Base-by-base conservation (phyloP, 139 green algal genomes). In the Monoraphidium neglectum region DNA sequence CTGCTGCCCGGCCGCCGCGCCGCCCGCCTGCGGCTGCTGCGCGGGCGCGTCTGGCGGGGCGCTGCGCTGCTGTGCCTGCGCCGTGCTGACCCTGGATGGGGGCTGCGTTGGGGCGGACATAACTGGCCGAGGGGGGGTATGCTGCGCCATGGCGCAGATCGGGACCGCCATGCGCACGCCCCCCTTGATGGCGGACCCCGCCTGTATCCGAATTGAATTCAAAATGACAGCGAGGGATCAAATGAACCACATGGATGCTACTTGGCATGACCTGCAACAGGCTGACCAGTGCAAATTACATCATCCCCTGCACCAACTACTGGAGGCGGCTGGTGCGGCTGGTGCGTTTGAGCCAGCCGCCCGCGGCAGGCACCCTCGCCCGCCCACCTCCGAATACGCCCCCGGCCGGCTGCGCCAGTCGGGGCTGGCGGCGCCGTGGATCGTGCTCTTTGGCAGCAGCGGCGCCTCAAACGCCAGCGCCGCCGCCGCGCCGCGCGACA, bases 371-470 rank as follows among this genome's bases (percentile, higher is more conserved):
- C 18, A 60, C 18, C 59, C 10, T 66, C 18, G 15, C 16, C 8
- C 61, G 59, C 63, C 32, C 12, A 81, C 77, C 83, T 90, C 70
- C 36, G 81, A 51, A 75, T 91, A 92, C 37, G 82, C 83, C 26
- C 88, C 88, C 15, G 88, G 86, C 23, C 88, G 78, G 12, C 65
- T 86, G 56, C 68, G 83, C 88, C 88, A 92, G 65, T 91, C 86
- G 72, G 90, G 77, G 16, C 79, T 83, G 21, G 86, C 84, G 5
- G 83, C 86, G 3, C 85, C 88, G 15, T 84, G 60, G 12, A 87
- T 36, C 26, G 83, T 88, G 40, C 73, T 85, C 33, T 18, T 35
- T 8, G 75, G 77, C 13, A 23, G 26, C 30, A 84, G 38, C 2
- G 76, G 66, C 38, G 72, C 32, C 30, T 61, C 26, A 12, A 64